Evolutionary conservation across 2,329 filamentous ascomycete genomes (phyloP), one percentile per base, ranked within the genome.

Genomic region (Fusarium sp.): DNA sequence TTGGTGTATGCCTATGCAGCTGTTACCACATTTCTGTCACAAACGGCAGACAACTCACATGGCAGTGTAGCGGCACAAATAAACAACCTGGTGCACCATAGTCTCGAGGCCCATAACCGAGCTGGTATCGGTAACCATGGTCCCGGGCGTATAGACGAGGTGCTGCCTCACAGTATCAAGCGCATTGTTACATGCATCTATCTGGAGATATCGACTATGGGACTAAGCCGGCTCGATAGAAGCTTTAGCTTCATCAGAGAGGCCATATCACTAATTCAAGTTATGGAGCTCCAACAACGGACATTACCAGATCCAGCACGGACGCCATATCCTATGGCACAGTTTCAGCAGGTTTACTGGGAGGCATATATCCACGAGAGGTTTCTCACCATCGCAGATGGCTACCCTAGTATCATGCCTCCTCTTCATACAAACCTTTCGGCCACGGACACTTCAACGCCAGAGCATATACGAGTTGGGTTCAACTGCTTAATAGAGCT

Each of bases 311-410:
- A 68, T 25, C 54, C 60, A 44, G 56, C 35, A 46, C 68, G 44
- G 52, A 62, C 15, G 41, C 57, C 43, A n/a, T 64, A 60, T 4
- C 53, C 67, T 7, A 67, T 63, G 27, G 66, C 65, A 20, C 62
- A 71, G 7, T 67, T 71, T 22, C 83, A 85, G 63, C 78, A 85
- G 4, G 73, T 86, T 1, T 87, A 87, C 71, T 87, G 85, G 84
- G 81, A 85, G 64, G 81, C 81, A 14, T 87, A 83, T 67, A 84
- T 87, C 32, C 84, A 87, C 61, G 85, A 87, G 70, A 81, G 86
- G 17, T 87, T 87, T 70, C 70, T 85, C n/a, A 82, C 82, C 33
- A 82, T 87, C 25, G 76, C 83, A 6, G 81, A 84, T 39, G 84
- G 84, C 43, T 81, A 81, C 7, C 78, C 79, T 3, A 77, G 77